phyloP scores from a whole-genome alignment of 2,329 filamentous ascomycete genomes.

The Diaporthe nobilis region DNA sequence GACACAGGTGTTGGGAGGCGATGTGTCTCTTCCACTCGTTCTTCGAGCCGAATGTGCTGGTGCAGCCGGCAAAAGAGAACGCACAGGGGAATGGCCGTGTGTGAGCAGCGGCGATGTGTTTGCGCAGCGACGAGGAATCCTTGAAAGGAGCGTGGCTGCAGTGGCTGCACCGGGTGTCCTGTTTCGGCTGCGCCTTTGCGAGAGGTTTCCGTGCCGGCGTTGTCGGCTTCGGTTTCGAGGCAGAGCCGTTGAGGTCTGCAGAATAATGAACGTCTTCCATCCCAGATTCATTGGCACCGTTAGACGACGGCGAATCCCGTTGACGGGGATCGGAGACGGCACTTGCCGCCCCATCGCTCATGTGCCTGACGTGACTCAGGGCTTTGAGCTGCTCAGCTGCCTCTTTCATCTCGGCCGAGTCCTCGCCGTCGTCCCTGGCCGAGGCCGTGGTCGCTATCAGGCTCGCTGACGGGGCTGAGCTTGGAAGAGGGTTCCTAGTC shows the following conservation, averaged over 20 bases:
- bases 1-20: conserved; percentile 86
- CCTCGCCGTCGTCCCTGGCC: conserved; percentile 66
- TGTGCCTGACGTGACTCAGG: conserved; percentile 72
- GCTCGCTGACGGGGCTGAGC: conserved; percentile 31
- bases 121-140: conserved; percentile 75
- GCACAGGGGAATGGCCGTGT: conserved; percentile 86
- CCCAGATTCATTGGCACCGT: conserved; percentile 56
- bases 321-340: conserved; percentile 45
- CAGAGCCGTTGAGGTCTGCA: conserved; percentile 53
- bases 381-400: conserved; percentile 77
- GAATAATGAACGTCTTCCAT: conserved; percentile 56
- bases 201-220: conserved; percentile 58
- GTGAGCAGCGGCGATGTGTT: conserved; percentile 77
- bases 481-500: conserved; percentile 41
- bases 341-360: conserved; percentile 60
- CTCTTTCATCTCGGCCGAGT: conserved; percentile 79
- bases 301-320: conserved; percentile 53
- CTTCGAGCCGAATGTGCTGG: conserved; percentile 88
- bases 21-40: conserved; percentile 99
- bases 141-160: conserved; percentile 77
- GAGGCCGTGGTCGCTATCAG: conserved; percentile 35
- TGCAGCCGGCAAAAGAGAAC: conserved; percentile 87
- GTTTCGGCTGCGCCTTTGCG: conserved; percentile 64
- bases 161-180: conserved; percentile 72
- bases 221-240: conserved; percentile 57